Percentiles rank a stretch among this genome's conserved stretches.
These are phyloP conservation scores for Articulospora tetracladia DNA, from an alignment of 495 filamentous ascomycete species.

Conservation along the genomic window DNA sequence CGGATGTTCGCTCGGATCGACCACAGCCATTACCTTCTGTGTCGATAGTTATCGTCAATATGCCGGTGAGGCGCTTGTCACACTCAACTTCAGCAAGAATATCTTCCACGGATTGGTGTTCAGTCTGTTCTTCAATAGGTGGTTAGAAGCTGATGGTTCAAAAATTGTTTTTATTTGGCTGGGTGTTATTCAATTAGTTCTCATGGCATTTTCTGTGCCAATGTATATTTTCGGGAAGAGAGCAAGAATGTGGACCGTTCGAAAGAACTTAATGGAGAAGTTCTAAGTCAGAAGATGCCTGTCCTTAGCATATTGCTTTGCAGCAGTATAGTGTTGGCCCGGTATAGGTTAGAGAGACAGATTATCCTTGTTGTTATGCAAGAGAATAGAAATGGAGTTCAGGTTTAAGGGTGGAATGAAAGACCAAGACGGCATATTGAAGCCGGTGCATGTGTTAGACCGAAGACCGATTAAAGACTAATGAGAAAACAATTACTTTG, in stretches of 20 bases:
- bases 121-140: slow-evolving; percentile 84
- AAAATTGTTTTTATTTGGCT: slow-evolving; percentile 77
- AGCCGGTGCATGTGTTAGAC: not conserved
- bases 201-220: slow-evolving; percentile 73
- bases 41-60: slow-evolving; percentile 94
- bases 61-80: slow-evolving; percentile 91
- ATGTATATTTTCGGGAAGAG: slow-evolving; percentile 97
- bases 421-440: not conserved
- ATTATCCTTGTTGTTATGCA: not conserved
- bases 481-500: too few relatives aligned
- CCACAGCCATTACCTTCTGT: slow-evolving; percentile 92
- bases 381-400: not conserved
- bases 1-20: slow-evolving; percentile 86
- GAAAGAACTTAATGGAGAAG: slow-evolving; percentile 84
- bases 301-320: not conserved
- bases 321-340: not conserved
- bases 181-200: slow-evolving; percentile 81
- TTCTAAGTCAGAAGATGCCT: slow-evolving; percentile 43
- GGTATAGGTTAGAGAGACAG: not conserved
- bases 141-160: slow-evolving; percentile 72
- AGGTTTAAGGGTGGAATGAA: not conserved
- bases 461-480: too few relatives aligned
- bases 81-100: slow-evolving; percentile 93
- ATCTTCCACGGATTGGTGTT: slow-evolving; percentile 87
- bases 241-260: slow-evolving; percentile 92